Base-by-base conservation (phyloP, 495 filamentous ascomycete species). In the Hypoxylon crocopeplum region DNA sequence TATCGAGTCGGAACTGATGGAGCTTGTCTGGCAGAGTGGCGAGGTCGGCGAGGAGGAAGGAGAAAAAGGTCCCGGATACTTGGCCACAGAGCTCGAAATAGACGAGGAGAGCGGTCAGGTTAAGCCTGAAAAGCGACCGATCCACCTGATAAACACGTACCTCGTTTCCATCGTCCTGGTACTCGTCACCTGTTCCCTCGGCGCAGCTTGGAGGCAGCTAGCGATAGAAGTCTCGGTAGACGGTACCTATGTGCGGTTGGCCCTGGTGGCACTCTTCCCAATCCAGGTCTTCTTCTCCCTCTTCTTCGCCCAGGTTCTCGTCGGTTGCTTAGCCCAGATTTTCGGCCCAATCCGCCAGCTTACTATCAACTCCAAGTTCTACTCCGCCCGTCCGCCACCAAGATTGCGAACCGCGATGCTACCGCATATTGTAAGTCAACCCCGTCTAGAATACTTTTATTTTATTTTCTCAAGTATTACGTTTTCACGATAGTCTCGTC, bases 211-310 rank as follows among this genome's bases (percentile, higher is more conserved):
- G 58, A 78, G 87, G 17, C 78, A 83, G 64, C 77, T 92, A 48
- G 86, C 83, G 13, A 84, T 88, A 51, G 86, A 90, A 72, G 75
- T 83, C 15, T 79, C 79, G 8, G 85, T 88, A 37, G 88, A 92
- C 64, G 70, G 75, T 24, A 81, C 71, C 59, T 88, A 80, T 51
- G 48, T 78, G 15, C 84, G 89, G 1, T 64, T 91, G 19, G 83
- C 79, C 15, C 83, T 92, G 48, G 56, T 89, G 2, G 78, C 74
- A 0, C 67, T 91, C 19, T 79, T 83, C 45, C 89, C 88, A 3
- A 75, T 91, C 13, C 88, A 91, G 69, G 79, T 91, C 48, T 92
- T 91, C 77, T 91, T 92, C 74, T 89, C 88, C 12, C 75, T 92
- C 62, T 90, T 90, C 74, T 90, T 90, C 65, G 84, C 74, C 13